Percentiles rank a stretch among this genome's conserved stretches.
Conservation (phyloP, 2,329 filamentous ascomycete genomes). For the Fusarium solani-melongenae region DNA sequence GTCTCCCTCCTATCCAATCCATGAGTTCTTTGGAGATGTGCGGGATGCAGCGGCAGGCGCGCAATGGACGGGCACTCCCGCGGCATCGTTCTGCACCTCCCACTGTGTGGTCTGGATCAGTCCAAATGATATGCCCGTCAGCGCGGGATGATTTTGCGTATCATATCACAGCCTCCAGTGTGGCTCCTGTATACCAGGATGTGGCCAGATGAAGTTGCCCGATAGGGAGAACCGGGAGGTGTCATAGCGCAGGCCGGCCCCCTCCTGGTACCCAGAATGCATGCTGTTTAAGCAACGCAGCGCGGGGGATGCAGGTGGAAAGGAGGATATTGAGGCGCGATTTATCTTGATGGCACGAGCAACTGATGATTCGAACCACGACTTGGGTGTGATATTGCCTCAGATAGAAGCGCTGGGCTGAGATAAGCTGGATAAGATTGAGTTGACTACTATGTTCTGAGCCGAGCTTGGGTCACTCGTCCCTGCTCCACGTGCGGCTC, state of each 20-base stretch:
- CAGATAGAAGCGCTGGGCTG: background rate
- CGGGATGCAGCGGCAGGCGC: constrained; percentile 41
- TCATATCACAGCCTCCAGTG: constrained; percentile 23
- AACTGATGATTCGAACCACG: constrained; percentile 14
- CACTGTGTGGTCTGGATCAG: constrained; percentile 30
- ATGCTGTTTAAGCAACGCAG: constrained; percentile 4
- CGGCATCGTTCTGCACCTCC: constrained; percentile 30
- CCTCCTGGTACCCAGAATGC: background rate
- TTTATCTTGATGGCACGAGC: constrained; percentile 27
- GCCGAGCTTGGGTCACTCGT: background rate
- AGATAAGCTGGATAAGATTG: background rate
- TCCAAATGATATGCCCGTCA: constrained; percentile 20
- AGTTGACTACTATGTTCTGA: constrained; percentile 5
- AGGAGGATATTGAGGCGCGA: constrained; percentile 27
- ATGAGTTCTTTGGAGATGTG: constrained; percentile 12
- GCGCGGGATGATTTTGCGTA: constrained; percentile 32
- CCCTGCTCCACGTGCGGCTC: constrained; percentile 14
- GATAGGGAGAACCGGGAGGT: constrained; percentile 14
- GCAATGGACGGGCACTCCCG: constrained; percentile 44
- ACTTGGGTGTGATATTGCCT: constrained; percentile 21
- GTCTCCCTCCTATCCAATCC: constrained; percentile 31
- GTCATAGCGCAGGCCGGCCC: background rate
- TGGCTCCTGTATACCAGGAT: constrained; percentile 18
- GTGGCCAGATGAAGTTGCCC: constrained; percentile 18
- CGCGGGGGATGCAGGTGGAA: constrained; percentile 17